A percentile compares a stretch with the other conserved stretches of the same genome.
Evolutionary conservation across 2,329 filamentous ascomycete genomes (phyloP).

Genomic region (Macrophomina phaseolina): DNA sequence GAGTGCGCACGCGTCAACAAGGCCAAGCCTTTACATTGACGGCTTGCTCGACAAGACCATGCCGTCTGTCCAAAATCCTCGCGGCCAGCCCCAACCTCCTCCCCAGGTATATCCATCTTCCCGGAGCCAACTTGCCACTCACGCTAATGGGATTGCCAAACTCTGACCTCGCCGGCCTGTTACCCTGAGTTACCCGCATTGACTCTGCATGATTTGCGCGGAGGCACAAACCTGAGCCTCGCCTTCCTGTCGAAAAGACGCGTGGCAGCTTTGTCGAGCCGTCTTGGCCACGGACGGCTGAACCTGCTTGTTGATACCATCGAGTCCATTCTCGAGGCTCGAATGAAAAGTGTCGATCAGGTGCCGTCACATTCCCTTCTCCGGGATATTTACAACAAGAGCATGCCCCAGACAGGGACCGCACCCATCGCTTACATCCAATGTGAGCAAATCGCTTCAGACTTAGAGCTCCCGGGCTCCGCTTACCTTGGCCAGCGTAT

Average conservation of each 20-base stretch:
- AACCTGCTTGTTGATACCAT: slow-evolving; percentile 34
- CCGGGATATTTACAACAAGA: neutral
- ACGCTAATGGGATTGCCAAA: neutral
- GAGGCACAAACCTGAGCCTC: slow-evolving; percentile 42
- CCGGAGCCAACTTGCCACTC: neutral
- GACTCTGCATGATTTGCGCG: neutral
- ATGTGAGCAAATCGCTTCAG: neutral
- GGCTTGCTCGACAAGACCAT: too few relatives aligned
- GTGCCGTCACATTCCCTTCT: neutral
- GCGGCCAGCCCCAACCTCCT: neutral
- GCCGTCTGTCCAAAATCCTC: too few relatives aligned
- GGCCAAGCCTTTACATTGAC: too few relatives aligned
- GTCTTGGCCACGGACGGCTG: slow-evolving; percentile 36
- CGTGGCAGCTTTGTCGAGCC: slow-evolving; percentile 37
- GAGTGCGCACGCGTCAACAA: too few relatives aligned
- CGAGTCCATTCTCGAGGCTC: slow-evolving; percentile 31
- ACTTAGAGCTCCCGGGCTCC: too few relatives aligned
- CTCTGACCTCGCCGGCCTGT: neutral
- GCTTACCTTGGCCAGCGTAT: slow-evolving; percentile 38
- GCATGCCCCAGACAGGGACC: too few relatives aligned
- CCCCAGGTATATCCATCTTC: neutral
- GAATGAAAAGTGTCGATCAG: slow-evolving; percentile 27
- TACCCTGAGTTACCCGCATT: neutral
- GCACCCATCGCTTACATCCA: neutral
- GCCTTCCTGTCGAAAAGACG: slow-evolving; percentile 46